Percentiles rank a stretch among this genome's conserved stretches.
Evolutionary conservation across 2,329 filamentous ascomycete genomes (phyloP).

Genomic region (Polytolypa hystricis): DNA sequence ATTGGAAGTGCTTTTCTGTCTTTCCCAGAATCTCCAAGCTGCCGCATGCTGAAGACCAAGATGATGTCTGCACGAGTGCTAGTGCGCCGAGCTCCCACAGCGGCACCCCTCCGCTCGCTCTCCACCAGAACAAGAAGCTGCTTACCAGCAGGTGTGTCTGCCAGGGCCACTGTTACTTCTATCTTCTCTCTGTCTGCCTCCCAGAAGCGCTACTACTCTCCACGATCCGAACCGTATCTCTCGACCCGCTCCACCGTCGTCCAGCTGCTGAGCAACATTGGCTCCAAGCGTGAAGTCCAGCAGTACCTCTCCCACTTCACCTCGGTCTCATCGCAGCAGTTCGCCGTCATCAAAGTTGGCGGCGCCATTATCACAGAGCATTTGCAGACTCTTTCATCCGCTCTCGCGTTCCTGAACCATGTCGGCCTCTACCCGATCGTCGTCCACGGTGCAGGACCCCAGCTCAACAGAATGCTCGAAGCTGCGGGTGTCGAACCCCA

Average conservation of each 20-base stretch:
- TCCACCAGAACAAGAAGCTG: slow-evolving; percentile 10
- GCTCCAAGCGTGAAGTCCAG: slow-evolving; percentile 89
- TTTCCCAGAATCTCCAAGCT: too few relatives aligned
- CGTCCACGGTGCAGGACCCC: slow-evolving; percentile 87
- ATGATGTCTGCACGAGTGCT: slow-evolving; percentile 35
- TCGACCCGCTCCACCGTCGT: slow-evolving; percentile 71
- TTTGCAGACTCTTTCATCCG: slow-evolving; percentile 79
- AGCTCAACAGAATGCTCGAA: slow-evolving; percentile 84
- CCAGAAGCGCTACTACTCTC: slow-evolving; percentile 34
- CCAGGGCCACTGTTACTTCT: slow-evolving; percentile 12
- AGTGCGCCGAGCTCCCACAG: slow-evolving; percentile 30
- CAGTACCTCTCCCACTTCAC: slow-evolving; percentile 97
- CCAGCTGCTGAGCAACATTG: slow-evolving; percentile 87
- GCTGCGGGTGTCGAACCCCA: slow-evolving; percentile 86
- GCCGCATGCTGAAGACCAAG: slow-evolving; percentile 15
- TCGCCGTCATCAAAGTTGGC: slow-evolving; percentile 96
- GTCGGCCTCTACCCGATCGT: slow-evolving; percentile 92
- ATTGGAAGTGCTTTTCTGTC: too few relatives aligned
- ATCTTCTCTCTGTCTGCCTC: slow-evolving; percentile 18
- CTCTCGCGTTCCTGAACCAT: slow-evolving; percentile 83
- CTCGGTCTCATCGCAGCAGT: slow-evolving; percentile 91
- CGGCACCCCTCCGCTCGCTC: slow-evolving; percentile 2
- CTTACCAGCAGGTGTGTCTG: background rate
- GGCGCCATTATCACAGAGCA: slow-evolving; percentile 93
- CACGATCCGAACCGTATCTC: slow-evolving; percentile 40